These are phyloP conservation scores for Schizopora paradoxa DNA, from an alignment of 1,284 basidiomycete species.

Conservation along the genomic window DNA sequence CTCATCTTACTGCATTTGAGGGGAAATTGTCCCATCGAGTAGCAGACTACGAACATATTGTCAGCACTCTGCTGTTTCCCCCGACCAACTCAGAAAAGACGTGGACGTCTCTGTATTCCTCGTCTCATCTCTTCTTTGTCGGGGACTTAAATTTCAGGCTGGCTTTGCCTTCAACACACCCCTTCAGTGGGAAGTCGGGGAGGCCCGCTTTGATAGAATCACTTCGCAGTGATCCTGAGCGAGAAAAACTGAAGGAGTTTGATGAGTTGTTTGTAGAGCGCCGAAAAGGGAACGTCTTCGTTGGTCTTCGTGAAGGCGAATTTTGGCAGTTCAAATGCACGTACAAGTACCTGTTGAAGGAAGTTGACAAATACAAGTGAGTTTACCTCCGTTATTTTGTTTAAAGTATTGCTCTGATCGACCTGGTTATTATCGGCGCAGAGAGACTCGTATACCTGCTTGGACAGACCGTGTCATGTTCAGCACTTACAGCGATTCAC, in stretches of 20 bases:
- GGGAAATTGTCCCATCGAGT: constrained; percentile 69
- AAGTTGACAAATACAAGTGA: constrained; percentile 76
- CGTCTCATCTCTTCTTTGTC: constrained; percentile 81
- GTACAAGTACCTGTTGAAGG: constrained; percentile 81
- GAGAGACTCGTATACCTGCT: constrained; percentile 74
- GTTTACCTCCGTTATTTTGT: constrained; percentile 22
- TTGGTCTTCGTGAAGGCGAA: constrained; percentile 74
- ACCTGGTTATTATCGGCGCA: constrained; percentile 27
- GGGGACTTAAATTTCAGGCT: constrained; percentile 92
- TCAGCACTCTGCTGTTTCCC: constrained; percentile 76
- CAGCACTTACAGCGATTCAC: constrained; percentile 69
- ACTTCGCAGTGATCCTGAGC: constrained; percentile 47
- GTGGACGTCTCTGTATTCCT: constrained; percentile 65
- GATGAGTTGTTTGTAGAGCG: constrained; percentile 74
- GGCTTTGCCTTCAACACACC: constrained; percentile 46
- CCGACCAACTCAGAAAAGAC: constrained; percentile 37
- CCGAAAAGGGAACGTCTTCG: constrained; percentile 57
- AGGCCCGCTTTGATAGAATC: constrained; percentile 34
- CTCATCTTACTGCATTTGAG: constrained; percentile 87
- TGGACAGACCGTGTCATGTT: constrained; percentile 97
- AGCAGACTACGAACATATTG: constrained; percentile 78
- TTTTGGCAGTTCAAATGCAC: constrained; percentile 85
- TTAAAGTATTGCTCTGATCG: constrained; percentile 3
- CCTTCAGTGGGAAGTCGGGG: constrained; percentile 31
- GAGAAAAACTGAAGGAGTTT: constrained; percentile 63